Percentiles rank a stretch among this genome's conserved stretches.
Conservation (phyloP, 2,329 filamentous ascomycete species). For the Stagonosporopsis cucurbitacearum region DNA sequence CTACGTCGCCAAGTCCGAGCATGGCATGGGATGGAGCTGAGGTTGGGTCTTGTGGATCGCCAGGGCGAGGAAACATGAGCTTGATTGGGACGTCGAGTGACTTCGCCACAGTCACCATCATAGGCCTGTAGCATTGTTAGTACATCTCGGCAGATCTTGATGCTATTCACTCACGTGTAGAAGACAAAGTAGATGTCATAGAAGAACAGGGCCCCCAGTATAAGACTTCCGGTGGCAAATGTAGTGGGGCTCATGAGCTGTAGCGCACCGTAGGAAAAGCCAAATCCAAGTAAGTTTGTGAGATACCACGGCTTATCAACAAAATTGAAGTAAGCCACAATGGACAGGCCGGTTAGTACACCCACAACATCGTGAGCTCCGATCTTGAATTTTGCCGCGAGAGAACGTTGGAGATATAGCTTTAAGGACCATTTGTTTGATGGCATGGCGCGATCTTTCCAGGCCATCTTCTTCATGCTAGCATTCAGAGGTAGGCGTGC, state of each 20-base stretch:
- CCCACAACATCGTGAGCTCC: constrained; percentile 62
- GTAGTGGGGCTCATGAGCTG: constrained; percentile 88
- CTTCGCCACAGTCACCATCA: constrained; percentile 88
- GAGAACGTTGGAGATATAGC: constrained; percentile 61
- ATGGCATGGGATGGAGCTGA: constrained; percentile 65
- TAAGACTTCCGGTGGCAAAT: constrained; percentile 78
- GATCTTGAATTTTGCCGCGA: constrained; percentile 60
- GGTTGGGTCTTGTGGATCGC: constrained; percentile 53
- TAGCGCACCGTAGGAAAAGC: constrained; percentile 82
- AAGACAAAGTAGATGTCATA: constrained; percentile 96
- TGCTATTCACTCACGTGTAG: constrained; percentile 67
- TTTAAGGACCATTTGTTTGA: constrained; percentile 60
- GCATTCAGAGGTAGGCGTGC: constrained; percentile 56
- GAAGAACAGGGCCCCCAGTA: constrained; percentile 82
- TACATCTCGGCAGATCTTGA: not conserved
- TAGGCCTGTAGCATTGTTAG: constrained; percentile 59
- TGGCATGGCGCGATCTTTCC: constrained; percentile 57
- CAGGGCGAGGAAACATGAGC: constrained; percentile 77
- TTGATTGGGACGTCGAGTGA: constrained; percentile 93
- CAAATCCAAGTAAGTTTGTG: constrained; percentile 86
- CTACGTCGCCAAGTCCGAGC: constrained; percentile 92
- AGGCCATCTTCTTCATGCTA: constrained; percentile 57
- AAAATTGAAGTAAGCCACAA: constrained; percentile 69
- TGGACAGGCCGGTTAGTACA: constrained; percentile 60
- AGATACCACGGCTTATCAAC: constrained; percentile 70